Base-by-base conservation (phyloP, 2,329 filamentous ascomycete genomes). In the Escovopsis sp. region DNA sequence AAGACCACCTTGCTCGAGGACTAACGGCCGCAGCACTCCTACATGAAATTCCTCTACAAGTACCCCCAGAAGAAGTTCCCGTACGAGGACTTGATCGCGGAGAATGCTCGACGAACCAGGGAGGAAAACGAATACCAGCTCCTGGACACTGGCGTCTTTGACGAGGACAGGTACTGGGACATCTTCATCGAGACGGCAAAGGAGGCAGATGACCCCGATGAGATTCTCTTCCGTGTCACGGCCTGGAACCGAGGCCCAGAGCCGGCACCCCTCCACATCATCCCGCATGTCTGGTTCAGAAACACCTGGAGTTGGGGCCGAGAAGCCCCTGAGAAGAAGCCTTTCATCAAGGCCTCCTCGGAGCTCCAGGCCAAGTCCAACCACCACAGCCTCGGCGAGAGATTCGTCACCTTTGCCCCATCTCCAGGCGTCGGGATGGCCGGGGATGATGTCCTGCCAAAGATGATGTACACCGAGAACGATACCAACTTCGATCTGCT, bases 21-120 rank as follows among this genome's bases (percentile, higher is more conserved):
- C 52, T 49, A 56, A 47, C 45, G 45, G 23, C 42, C 45, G 28
- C 59, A 88, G 84, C 88, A 95, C 64, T 94, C 89, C 26, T 96
- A 96, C 69, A 96, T 96, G 89, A 96, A 96, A 63, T 93, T 80
- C 57, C 80, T 96, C 51, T 96, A 96, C 75, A 96, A 96, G 64
- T 93, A 95, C 55, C 91, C 91, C 1, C 89, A 96, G 64, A 75
- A 74, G 54, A 78, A 81, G 49, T 96, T 96, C 55, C 91, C 89
- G 3, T 96, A 96, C 67, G 73, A 95, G 60, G 79, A 94, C 50
- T 69, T 96, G 38, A 67, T 93, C 50, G 69, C 85, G 49, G 85
- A 93, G 57, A 96, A 94, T 58, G 87, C 79, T 36, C 75, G 71
- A 51, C 77, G 88, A 49, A 72, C 73, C 43, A 85, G 81, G 60